A percentile compares a stretch with the other conserved stretches of the same genome.
Evolutionary conservation across 2,329 filamentous ascomycete species (phyloP).

Genomic region (Blumeria graminis): DNA sequence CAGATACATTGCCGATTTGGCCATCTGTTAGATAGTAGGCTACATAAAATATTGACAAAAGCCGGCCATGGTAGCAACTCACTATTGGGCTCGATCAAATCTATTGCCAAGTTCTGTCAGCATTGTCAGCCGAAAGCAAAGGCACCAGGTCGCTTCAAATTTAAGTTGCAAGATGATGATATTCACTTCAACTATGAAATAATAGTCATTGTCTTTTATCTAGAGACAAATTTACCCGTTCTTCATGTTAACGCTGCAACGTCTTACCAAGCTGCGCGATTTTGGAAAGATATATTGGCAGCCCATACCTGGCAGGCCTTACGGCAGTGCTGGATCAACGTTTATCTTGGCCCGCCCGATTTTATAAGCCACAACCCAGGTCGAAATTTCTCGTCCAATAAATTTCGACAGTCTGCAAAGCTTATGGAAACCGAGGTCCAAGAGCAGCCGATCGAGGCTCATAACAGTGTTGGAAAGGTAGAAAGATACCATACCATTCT

Average conservation of each 20-base stretch:
- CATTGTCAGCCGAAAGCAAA: too few species aligned
- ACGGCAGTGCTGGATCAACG: slow-evolving; percentile 2
- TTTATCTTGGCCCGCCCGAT: slow-evolving; percentile 2
- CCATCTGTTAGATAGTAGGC: background rate
- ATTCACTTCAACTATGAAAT: too few species aligned
- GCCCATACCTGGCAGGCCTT: slow-evolving; percentile 1
- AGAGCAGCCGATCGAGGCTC: background rate
- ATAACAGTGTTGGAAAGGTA: slow-evolving; percentile 2
- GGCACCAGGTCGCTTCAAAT: too few species aligned
- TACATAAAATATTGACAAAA: background rate
- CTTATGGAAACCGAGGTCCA: background rate
- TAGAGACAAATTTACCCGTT: background rate
- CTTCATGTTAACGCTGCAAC: slow-evolving; percentile 1
- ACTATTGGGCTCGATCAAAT: too few species aligned
- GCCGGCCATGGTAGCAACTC: too few species aligned
- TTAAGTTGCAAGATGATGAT: too few species aligned
- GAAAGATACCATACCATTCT: slow-evolving; percentile 1
- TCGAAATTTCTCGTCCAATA: slow-evolving; percentile 2
- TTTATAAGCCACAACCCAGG: background rate
- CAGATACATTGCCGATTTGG: background rate
- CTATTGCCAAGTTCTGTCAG: too few species aligned
- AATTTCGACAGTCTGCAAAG: slow-evolving; percentile 1
- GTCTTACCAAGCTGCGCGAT: slow-evolving; percentile 1
- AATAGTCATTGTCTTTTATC: slow-evolving; percentile 2
- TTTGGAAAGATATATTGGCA: background rate